phyloP scores from a whole-genome alignment of 352 stramenopile genomes.

The Phytopythium helicoides region DNA sequence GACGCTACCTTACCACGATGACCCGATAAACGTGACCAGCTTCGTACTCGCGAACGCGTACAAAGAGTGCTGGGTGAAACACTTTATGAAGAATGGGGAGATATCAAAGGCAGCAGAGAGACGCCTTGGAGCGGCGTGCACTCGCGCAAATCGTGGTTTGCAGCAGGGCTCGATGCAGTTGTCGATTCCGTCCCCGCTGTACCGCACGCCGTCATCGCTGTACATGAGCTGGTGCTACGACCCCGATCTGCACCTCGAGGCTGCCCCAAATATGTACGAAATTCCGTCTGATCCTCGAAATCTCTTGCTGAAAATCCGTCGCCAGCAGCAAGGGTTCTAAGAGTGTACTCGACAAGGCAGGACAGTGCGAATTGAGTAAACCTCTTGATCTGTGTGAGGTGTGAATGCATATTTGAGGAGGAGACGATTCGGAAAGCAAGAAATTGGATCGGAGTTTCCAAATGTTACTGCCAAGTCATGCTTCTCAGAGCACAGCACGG shows the following conservation, averaged over 20 bases:
- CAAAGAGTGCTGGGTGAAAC: conserved; percentile 14
- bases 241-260: conserved; percentile 9
- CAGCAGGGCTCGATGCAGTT: conserved; percentile 13
- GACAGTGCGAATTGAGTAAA: too few species aligned
- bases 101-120: neutral
- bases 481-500: too few species aligned
- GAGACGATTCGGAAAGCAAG: too few species aligned
- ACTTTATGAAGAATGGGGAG: conserved; percentile 16
- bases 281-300: too few species aligned
- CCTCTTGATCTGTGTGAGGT: too few species aligned
- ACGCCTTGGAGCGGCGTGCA: conserved; percentile 3
- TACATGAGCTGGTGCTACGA: conserved; percentile 25
- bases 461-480: too few species aligned
- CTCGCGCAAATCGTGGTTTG: conserved; percentile 14
- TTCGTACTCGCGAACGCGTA: conserved; percentile 9
- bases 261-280: conserved; percentile 9
- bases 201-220: conserved; percentile 9
- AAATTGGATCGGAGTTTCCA: too few species aligned
- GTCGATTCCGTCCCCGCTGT: conserved; percentile 9
- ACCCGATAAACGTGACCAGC: conserved; percentile 10
- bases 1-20: conserved; percentile 11
- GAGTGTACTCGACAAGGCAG: too few species aligned
- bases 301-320: too few species aligned
- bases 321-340: too few species aligned
- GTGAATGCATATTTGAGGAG: too few species aligned